Percentiles rank a stretch among this genome's conserved stretches.
These are phyloP conservation scores for Talaromyces sp. DNA, from an alignment of 2,329 filamentous ascomycete genomes.

Conservation along the genomic window DNA sequence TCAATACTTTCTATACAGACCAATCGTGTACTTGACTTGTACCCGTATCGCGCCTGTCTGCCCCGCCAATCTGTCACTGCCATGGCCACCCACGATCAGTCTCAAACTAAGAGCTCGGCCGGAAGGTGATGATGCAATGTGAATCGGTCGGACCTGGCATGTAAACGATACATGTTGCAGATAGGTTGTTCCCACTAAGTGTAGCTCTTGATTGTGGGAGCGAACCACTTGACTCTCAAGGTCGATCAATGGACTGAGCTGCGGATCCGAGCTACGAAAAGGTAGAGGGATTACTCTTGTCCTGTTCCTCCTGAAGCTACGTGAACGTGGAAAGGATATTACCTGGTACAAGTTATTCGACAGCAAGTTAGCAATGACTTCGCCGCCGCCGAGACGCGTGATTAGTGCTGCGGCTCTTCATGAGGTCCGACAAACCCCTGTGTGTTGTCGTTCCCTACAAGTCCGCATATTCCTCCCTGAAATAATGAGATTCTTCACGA, in stretches of 20 bases:
- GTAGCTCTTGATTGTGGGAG: neutral
- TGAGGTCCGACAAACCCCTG: neutral
- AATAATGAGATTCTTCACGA: neutral
- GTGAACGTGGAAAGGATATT: neutral
- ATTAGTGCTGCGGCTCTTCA: neutral
- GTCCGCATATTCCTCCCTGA: neutral
- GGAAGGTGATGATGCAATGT: neutral
- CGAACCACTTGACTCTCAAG: neutral
- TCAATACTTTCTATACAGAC: neutral
- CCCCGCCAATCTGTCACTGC: neutral
- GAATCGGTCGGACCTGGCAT: neutral
- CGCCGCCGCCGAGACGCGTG: neutral
- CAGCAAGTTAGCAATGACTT: neutral
- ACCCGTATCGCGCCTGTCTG: neutral
- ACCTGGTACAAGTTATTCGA: neutral
- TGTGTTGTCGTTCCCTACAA: neutral
- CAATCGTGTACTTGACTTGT: neutral
- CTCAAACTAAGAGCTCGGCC: neutral
- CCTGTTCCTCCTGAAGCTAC: neutral
- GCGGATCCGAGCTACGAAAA: neutral
- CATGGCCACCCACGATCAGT: neutral
- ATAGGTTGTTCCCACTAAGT: neutral
- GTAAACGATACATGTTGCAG: neutral
- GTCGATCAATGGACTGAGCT: neutral
- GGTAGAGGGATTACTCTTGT: neutral